These are phyloP conservation scores for Orobanche coerulescens DNA, from an alignment of 257 asterid species.

Conservation along the genomic window DNA sequence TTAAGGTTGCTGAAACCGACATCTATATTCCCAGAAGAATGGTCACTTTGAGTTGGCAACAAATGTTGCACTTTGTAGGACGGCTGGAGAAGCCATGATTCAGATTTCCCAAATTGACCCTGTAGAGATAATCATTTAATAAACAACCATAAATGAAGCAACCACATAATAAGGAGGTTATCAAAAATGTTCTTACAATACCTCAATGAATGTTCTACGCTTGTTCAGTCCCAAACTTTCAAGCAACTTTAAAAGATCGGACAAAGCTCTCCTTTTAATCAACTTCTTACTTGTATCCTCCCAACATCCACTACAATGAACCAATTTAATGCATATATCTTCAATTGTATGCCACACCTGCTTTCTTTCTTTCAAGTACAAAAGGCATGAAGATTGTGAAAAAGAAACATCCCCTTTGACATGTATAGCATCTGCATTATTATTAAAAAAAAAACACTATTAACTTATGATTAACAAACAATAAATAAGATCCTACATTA, in stretches of 20 bases:
- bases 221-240: constrained; percentile 67
- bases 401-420: constrained; percentile 29
- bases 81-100: constrained; percentile 78
- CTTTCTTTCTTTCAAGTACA: constrained; percentile 41
- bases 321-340: constrained; percentile 34
- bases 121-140: constrained; percentile 6
- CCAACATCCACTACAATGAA: constrained; percentile 62
- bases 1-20: constrained; percentile 23
- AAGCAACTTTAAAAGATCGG: constrained; percentile 65
- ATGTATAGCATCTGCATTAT: constrained; percentile 37
- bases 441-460: constrained; percentile 10
- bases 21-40: constrained; percentile 26
- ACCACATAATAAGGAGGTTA: not conserved
- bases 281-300: constrained; percentile 52
- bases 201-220: constrained; percentile 58
- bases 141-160: constrained; percentile 7
- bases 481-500: not conserved
- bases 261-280: constrained; percentile 59
- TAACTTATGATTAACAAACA: not conserved
- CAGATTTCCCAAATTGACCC: constrained; percentile 36
- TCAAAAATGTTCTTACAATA: constrained; percentile 22
- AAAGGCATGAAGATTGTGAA: constrained; percentile 36
- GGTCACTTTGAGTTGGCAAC: constrained; percentile 32
- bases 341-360: constrained; percentile 45
- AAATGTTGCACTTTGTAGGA: constrained; percentile 70